Evolutionary conservation across 345 rosid genomes (phyloP), one percentile per base, ranked within the genome.

Genomic region (Syzygium aromaticum): DNA sequence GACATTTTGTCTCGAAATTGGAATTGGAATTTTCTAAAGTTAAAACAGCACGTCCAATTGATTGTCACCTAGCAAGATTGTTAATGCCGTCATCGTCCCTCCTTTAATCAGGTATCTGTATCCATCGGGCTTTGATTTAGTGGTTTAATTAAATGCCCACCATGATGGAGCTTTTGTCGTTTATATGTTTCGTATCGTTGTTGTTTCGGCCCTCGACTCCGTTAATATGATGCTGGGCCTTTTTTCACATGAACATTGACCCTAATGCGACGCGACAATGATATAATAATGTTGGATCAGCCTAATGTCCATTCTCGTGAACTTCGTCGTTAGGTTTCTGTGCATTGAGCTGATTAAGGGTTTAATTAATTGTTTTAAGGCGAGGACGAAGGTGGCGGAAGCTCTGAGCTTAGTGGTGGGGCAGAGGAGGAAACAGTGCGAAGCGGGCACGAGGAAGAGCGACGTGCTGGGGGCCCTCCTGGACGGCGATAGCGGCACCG

Each of bases 331-430:
- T 49, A 7, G 33, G 51, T 57, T 84, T 84, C 40, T 10, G 11
- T 11, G 30, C 59, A 28, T 84, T n/a, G 14, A 84, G 64, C 19
- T 85, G 17, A 57, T 25, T 14, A 13, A 11, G 84, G 64, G 64
- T 28, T 46, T 61, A 84, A 84, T 25, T 57, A 56, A 19, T 7
- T 80, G 7, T 22, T 23, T 88, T 28, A 52, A 97, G 99, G 98
- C 99, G 5, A 91, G 99, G 91, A 93, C 94, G 25, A 97, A 96
- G 92, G 99, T 97, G 92, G 98, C 98, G 28, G 99, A 97, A 92
- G 98, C 97, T 14, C 87, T 97, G 89, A 94, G 91, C 54, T 91
- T 97, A 92, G 90, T 97, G 84, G 99, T 96, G 91, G 92, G 92
- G 90, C 89, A 91, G 57, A 90, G 97, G 90, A 94, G 99, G 88